Base-by-base conservation (phyloP, 179 eudicot species). In the Heliamphora pulchella region DNA sequence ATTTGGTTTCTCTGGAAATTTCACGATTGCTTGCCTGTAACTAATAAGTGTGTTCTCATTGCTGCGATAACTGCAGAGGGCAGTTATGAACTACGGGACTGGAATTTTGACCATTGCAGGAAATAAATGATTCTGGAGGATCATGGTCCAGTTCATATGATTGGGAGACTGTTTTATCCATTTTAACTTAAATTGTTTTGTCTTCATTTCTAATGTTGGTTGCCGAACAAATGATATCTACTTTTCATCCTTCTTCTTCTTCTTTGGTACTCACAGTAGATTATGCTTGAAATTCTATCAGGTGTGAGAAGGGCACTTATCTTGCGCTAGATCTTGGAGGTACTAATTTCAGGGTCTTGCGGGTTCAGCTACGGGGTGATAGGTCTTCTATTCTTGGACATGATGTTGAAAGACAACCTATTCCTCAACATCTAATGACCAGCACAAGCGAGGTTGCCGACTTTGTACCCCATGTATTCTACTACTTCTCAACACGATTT, bases 311-410 rank as follows among this genome's bases (percentile, higher is more conserved):
- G 83, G 99, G 98, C 73, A 86, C 88, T 70, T 96, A 88, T 87
- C 94, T 94, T 74, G 96, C 96, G 9, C 86, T 94, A 82, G 86
- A 94, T 86, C 92, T 96, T 75, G 98, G 97, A 76, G 99, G 97
- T 79, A 91, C 97, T 43, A 86, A 96, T 85, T 94, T 92, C 80
- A 88, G 99, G 85, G 91, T 96, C 68, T 82, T 91, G 81, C 85
- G 94, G 75, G 94, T 96, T 87, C 92, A 89, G 80, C 89, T 91
- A 43, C 92, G 89, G 74, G 97, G 94, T 76, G 83, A 86, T 80
- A 86, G 87, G 62, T 86, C 93, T 51, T 59, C 83, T 79, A 84
- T 83, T 10, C 79, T 48, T 51, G 55, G 83, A 62, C 83, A 79
- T 72, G 90, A 91, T 67, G 89, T 89, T 31, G 91, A 90, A 55